Conservation (phyloP, 2,329 filamentous ascomycete species). For the Penicillium thymicola region DNA sequence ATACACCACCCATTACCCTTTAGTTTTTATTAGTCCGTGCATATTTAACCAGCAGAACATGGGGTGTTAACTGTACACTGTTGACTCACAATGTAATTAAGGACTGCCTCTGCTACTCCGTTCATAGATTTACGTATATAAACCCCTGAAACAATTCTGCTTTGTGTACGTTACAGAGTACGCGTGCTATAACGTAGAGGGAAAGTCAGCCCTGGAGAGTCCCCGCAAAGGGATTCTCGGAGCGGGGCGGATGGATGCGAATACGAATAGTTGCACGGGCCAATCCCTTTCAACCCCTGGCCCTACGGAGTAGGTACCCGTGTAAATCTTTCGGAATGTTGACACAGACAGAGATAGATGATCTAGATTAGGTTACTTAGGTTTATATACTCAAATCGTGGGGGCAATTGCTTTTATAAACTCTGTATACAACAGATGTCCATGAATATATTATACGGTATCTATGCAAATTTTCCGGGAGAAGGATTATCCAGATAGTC, state of each 20-base stretch:
- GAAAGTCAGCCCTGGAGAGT: constrained; percentile 4
- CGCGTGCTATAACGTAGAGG: neutral
- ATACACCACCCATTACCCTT: too few relatives aligned
- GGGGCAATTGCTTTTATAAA: neutral
- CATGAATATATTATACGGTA: neutral
- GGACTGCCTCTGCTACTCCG: neutral
- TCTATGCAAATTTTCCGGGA: neutral
- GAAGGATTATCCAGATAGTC: neutral
- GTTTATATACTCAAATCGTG: neutral
- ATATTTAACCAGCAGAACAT: too few relatives aligned
- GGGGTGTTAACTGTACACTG: neutral
- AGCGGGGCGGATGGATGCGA: constrained; percentile 21
- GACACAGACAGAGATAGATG: neutral
- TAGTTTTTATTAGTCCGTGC: too few relatives aligned
- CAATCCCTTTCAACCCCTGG: constrained; percentile 1
- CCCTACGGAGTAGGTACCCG: neutral
- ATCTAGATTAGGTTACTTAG: neutral
- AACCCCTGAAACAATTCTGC: too few relatives aligned
- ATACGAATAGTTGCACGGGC: constrained; percentile 24
- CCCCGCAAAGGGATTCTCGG: constrained; percentile 12
- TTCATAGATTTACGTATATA: too few relatives aligned
- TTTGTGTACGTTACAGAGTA: constrained; percentile 13
- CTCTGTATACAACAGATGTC: too few relatives aligned
- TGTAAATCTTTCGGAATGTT: neutral
- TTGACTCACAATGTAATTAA: too few relatives aligned